Conservation (phyloP, 1,139 yeast species). For the Sugiyamaella pinicola region DNA sequence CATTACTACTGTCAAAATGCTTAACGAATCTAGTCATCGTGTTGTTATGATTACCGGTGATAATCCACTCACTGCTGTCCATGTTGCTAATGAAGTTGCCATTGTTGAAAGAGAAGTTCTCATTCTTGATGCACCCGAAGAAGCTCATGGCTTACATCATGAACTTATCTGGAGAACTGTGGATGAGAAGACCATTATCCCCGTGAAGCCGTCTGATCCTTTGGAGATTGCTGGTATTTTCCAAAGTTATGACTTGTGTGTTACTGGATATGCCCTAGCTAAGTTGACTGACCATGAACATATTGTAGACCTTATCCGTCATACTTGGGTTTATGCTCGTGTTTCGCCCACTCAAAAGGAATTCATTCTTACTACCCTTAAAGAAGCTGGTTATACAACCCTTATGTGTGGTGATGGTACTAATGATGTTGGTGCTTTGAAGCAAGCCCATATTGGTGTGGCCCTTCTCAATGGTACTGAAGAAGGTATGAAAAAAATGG, state of each 20-base stretch:
- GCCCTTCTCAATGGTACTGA: conserved; percentile 97
- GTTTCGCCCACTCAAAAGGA: conserved; percentile 97
- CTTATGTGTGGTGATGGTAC: conserved; percentile 99
- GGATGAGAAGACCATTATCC: conserved; percentile 70
- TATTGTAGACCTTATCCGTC: conserved; percentile 70
- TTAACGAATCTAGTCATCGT: conserved; percentile 94
- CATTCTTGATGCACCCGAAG: conserved; percentile 83
- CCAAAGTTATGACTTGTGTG: conserved; percentile 77
- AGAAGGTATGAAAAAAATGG: conserved; percentile 87
- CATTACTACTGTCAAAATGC: conserved; percentile 82
- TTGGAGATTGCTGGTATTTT: conserved; percentile 58
- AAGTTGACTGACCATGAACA: conserved; percentile 58
- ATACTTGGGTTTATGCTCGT: conserved; percentile 97
- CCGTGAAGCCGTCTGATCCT: conserved; percentile 63
- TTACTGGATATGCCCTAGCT: conserved; percentile 88
- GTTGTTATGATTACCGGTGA: conserved; percentile 97
- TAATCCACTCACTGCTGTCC: conserved; percentile 97
- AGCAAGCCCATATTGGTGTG: conserved; percentile 97
- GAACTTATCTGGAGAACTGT: conserved; percentile 85
- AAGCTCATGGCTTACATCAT: conserved; percentile 42
- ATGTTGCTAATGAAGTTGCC: conserved; percentile 91
- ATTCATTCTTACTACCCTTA: conserved; percentile 78
- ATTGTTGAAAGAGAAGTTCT: conserved; percentile 82
- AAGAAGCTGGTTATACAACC: conserved; percentile 87
- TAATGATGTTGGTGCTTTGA: conserved; percentile 98